Evolutionary conservation across 2,329 filamentous ascomycete species (phyloP), one percentile per base, ranked within the genome.

Genomic region (Epichloe uncinata): DNA sequence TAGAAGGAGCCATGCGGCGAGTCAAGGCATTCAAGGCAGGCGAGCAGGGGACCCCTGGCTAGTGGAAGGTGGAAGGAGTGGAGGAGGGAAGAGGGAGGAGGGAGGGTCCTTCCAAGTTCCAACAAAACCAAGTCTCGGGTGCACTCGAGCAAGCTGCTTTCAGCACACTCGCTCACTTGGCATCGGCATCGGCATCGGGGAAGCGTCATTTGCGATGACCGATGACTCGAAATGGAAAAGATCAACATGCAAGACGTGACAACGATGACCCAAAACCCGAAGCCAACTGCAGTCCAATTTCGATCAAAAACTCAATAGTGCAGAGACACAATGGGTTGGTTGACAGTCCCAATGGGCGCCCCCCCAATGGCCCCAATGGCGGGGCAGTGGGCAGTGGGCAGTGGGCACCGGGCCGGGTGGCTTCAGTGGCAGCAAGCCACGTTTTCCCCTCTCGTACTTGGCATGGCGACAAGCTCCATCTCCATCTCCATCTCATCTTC

Each of bases 21-120:
- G 53, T 53, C 53, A 56, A 45, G 20, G 20, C 20, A 55, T 52
- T 53, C 53, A 54, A 45, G 7, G 22, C 22, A 18, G 16, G 18
- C 47, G 41, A 20, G 41, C 47, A 44, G 47, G 47, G 33, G 16
- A 18, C 33, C 40, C 47, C 41, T 48, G 47, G 40, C 40, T 11
- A 18, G 47, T 15, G 47, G 47, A 30, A 11, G 30, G 47, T 15
- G 47, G 47, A 30, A 30, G 30, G 30, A 30, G 30, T 30, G 30
- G 30, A 30, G 9, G 30, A 30, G 22, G 22, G 22, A 30, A 8
- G 30, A 18, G 26, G 26, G 22, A 20, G 20, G 20, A 20, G 22
- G 22, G 22, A 30, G 30, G 30, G 30, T 11, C 30, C 30, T 30
- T 30, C 30, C 26, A 18, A 18, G 4, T 22, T 22, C 20, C 22